Conservation (phyloP, 306 rosid species). For the Heteromeles arbutifolia region DNA sequence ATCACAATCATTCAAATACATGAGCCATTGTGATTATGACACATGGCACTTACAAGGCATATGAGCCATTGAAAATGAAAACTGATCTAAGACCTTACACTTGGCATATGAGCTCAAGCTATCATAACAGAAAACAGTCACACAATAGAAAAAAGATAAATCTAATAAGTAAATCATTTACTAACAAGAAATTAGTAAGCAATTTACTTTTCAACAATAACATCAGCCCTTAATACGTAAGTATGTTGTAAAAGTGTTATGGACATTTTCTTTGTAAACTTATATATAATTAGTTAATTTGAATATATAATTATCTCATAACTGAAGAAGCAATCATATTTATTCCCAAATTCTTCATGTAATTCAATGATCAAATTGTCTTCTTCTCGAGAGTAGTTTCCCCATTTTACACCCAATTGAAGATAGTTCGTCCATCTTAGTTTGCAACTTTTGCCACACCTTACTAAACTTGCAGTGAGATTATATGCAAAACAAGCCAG, state of each 20-base stretch:
- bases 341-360: constrained; percentile 59
- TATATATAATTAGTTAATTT: no score
- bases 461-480: constrained; percentile 36
- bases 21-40: no score
- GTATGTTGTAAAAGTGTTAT: neutral
- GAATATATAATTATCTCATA: neutral
- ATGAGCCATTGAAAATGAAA: no score
- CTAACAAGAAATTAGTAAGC: no score
- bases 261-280: neutral
- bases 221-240: neutral
- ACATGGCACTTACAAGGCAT: no score
- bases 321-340: constrained; percentile 25
- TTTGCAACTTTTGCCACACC: constrained; percentile 90
- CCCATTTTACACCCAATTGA: constrained; percentile 64
- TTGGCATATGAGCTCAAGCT: no score
- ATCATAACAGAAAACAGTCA: no score
- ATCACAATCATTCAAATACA: no score
- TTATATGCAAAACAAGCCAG: neutral
- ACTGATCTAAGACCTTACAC: no score
- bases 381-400: constrained; percentile 48
- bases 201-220: neutral
- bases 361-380: constrained; percentile 47
- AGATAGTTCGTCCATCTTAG: constrained; percentile 77
- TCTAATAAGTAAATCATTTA: no score
- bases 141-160: no score